Conservation (phyloP, 139 green algal species). For the Auxenochlorella pyrenoidosa region DNA sequence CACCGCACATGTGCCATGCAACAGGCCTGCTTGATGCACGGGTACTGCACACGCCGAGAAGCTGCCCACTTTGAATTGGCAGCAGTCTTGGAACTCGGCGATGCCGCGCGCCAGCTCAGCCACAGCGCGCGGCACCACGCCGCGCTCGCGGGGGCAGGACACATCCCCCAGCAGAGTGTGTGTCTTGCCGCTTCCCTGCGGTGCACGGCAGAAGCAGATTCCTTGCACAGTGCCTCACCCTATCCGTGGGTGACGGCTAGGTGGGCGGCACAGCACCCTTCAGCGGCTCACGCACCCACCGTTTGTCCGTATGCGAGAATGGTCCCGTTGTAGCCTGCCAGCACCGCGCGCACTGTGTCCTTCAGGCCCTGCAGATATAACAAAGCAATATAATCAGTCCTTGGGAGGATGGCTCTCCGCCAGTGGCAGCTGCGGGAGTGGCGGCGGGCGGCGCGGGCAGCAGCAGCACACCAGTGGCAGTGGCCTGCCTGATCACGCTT, state of each 20-base stretch:
- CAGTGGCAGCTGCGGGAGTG: neutral
- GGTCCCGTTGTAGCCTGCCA: conserved; percentile 71
- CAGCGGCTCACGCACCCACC: neutral
- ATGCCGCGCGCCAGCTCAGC: conserved; percentile 57
- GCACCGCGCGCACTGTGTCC: conserved; percentile 56
- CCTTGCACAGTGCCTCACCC: no score
- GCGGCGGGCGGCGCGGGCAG: neutral
- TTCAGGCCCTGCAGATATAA: conserved; percentile 53
- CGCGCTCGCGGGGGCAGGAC: conserved; percentile 15
- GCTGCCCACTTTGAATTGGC: conserved; percentile 3
- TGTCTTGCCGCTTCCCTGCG: conserved; percentile 75
- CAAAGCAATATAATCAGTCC: neutral
- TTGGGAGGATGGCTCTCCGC: neutral
- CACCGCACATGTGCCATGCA: no score
- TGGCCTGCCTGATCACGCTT: no score
- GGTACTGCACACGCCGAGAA: neutral
- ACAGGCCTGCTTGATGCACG: no score
- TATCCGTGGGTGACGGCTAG: neutral
- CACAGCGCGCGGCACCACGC: conserved; percentile 75
- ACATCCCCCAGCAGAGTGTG: conserved; percentile 76
- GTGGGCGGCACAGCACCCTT: neutral
- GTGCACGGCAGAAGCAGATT: neutral
- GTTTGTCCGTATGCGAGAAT: conserved; percentile 78
- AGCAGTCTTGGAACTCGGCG: neutral
- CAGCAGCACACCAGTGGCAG: no score